Percentiles rank a stretch among this genome's conserved stretches.
Conservation (phyloP, 495 filamentous ascomycete genomes). For the Daldinia bambusicola region DNA sequence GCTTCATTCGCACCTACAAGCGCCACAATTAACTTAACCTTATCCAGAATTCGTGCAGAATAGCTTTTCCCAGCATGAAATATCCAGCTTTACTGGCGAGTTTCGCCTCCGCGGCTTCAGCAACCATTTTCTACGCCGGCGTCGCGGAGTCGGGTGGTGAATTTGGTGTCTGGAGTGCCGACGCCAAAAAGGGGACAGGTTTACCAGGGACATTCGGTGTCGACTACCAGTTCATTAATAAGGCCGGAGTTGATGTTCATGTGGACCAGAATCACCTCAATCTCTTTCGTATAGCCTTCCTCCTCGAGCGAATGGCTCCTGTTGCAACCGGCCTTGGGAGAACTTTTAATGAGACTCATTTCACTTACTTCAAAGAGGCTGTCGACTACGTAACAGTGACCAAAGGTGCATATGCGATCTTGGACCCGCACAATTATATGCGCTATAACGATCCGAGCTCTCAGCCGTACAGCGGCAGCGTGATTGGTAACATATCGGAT, state of each 20-base stretch:
- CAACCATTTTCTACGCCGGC: conserved; percentile 64
- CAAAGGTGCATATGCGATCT: conserved; percentile 60
- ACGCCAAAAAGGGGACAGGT: conserved; percentile 53
- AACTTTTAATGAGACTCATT: conserved; percentile 65
- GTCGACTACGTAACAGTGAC: conserved; percentile 64
- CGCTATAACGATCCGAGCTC: conserved; percentile 63
- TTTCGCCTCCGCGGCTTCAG: conserved; percentile 49
- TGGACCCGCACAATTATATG: conserved; percentile 69
- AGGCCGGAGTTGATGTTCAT: conserved; percentile 57
- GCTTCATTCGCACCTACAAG: not conserved
- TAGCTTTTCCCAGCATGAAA: conserved; percentile 44
- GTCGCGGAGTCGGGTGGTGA: conserved; percentile 64
- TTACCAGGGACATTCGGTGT: conserved; percentile 62
- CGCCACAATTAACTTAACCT: not conserved
- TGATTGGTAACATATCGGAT: conserved; percentile 62
- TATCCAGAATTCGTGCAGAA: not conserved
- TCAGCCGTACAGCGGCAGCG: conserved; percentile 60
- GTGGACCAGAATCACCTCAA: conserved; percentile 61
- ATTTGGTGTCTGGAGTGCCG: conserved; percentile 61
- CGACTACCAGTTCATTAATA: conserved; percentile 63
- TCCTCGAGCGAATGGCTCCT: conserved; percentile 66
- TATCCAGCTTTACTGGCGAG: conserved; percentile 45
- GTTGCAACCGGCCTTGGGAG: conserved; percentile 58
- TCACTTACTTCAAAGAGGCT: conserved; percentile 58
- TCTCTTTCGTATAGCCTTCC: conserved; percentile 63